Base-by-base conservation (phyloP, 306 rosid genomes). In the Gynostemma pentaphyllum region DNA sequence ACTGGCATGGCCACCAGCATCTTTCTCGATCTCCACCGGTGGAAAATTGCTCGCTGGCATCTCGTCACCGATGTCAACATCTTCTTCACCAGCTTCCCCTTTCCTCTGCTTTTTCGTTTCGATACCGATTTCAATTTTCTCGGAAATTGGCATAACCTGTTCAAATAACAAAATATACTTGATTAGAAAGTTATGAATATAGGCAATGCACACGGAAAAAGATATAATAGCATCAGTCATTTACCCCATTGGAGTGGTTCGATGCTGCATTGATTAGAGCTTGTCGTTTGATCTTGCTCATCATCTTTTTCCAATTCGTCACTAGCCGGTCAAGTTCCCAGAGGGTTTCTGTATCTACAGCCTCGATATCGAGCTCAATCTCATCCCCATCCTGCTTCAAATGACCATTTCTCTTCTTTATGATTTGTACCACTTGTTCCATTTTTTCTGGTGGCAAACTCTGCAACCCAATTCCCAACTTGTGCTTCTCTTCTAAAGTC, bases 261-360 rank as follows among this genome's bases (percentile, higher is more conserved):
- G 80, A 41, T 4, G 73, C 65, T 1, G 70, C 46, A 23, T 42
- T 22, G 51, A 50, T 76, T 9, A 92, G 85, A 4, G 90, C 95
- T 63, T 88, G 99, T 22, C 99, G 82, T 78, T 86, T 88, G 37
- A 88, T 86, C 83, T 92, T 92, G 85, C 99, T 92, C 67, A 86
- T 82, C 98, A 88, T 82, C 81, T 88, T 92, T 61, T 86, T 92
- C 74, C 78, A 92, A 75, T 92, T 92, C 5, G 99, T 88, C 5
- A 92, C 99, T 42, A 92, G 76, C 1, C 99, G 79, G 74, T 92
- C 99, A n/a, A 92, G 96, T 74, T 92, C 99, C 99, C 99, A 92
- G 9, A 92, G 95, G 16, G 99, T 92, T 65, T 92, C 99, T 0
- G 83, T 88, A 45, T 92, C 96, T 9, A 86, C 95, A 4, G 99